These are phyloP conservation scores for Chalaropsis thielavioides DNA, from an alignment of 2,329 filamentous ascomycete species.

Conservation along the genomic window DNA sequence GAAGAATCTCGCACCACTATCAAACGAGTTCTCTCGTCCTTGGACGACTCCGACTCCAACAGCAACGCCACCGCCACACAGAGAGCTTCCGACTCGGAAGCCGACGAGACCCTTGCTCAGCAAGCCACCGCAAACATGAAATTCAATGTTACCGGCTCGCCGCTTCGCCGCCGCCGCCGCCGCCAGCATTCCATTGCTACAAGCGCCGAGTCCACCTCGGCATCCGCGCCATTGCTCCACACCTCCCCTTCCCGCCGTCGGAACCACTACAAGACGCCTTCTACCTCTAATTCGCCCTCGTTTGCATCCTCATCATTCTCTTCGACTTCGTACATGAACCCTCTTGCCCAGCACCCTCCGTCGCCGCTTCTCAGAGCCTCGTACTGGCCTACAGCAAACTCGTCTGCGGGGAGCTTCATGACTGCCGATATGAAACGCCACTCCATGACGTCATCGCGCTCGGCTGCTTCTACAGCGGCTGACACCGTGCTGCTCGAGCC, in stretches of 20 bases:
- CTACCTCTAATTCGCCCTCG: not conserved
- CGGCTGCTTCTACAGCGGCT: not conserved
- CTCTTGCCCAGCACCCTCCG: conserved; percentile 12
- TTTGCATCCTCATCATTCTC: conserved; percentile 4
- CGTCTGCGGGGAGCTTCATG: not conserved
- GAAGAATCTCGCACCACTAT: conserved; percentile 16
- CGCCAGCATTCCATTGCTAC: not conserved
- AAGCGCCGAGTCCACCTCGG: not conserved
- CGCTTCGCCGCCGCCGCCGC: not conserved
- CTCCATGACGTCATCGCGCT: conserved; percentile 11
- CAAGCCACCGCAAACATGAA: not conserved
- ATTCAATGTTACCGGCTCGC: not conserved
- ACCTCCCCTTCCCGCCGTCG: not conserved
- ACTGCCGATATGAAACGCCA: conserved; percentile 9
- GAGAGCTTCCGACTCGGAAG: not conserved
- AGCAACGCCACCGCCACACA: not conserved
- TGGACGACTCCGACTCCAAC: conserved; percentile 6
- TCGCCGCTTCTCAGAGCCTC: conserved; percentile 5
- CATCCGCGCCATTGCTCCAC: not conserved
- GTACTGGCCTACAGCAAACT: conserved; percentile 7
- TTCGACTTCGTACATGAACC: conserved; percentile 8
- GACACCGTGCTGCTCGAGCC: conserved; percentile 2
- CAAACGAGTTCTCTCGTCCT: conserved; percentile 10
- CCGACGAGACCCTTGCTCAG: not conserved
- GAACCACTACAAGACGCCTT: conserved; percentile 9